Percentiles rank a stretch among this genome's conserved stretches.
phyloP scores from a whole-genome alignment of 768 basidiomycete species.

The Leccinum truebloodii region DNA sequence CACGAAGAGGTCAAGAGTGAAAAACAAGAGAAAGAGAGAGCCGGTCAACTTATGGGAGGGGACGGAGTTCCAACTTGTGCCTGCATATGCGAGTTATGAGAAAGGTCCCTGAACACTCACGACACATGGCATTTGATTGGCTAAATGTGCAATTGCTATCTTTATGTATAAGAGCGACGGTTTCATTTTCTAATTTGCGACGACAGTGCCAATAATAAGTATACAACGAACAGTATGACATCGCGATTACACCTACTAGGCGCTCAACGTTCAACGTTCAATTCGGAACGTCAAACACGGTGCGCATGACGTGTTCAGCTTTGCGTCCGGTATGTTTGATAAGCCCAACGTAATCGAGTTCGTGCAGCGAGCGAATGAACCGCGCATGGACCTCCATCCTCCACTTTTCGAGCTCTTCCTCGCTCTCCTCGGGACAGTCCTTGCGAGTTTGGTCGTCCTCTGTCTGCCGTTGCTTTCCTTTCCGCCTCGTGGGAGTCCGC shows the following conservation, averaged over 20 bases:
- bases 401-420: conserved; percentile 51
- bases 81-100: not conserved
- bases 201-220: not conserved
- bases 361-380: conserved; percentile 78
- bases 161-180: not conserved
- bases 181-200: not conserved
- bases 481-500: conserved; percentile 24
- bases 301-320: conserved; percentile 71
- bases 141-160: not conserved
- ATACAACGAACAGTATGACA: not conserved
- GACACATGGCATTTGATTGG: not conserved
- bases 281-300: conserved; percentile 53
- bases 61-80: conserved; percentile 35
- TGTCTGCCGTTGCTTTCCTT: conserved; percentile 27
- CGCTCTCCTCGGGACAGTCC: conserved; percentile 24
- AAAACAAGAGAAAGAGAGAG: not conserved
- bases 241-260: conserved; percentile 18
- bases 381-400: conserved; percentile 69
- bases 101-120: not conserved
- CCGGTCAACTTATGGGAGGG: not conserved
- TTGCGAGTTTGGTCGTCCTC: conserved; percentile 21
- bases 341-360: conserved; percentile 79
- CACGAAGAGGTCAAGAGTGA: not conserved
- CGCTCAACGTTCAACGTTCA: conserved; percentile 10
- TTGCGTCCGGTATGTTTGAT: conserved; percentile 79